A percentile compares a stretch with the other conserved stretches of the same genome.
Conservation (phyloP, 179 eudicot species). For the Pouteria campechiana region DNA sequence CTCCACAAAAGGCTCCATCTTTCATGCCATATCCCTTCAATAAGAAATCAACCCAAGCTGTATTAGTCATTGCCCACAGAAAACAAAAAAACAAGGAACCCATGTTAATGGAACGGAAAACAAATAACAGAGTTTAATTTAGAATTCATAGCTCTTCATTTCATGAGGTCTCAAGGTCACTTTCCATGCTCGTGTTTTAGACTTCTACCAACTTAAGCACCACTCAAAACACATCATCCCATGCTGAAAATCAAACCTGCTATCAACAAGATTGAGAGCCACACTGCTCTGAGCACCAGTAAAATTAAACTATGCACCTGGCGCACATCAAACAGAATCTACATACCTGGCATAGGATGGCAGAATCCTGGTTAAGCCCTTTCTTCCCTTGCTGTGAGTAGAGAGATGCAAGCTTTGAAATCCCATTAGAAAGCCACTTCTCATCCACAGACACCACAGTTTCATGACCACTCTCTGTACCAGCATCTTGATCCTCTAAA, state of each 20-base stretch:
- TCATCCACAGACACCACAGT: constrained; percentile 25
- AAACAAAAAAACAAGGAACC: no score
- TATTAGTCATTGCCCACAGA: no score
- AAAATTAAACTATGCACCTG: neutral
- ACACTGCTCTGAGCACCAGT: no score
- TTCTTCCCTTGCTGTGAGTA: constrained; percentile 53
- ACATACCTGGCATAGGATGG: constrained; percentile 52
- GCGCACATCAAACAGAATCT: neutral
- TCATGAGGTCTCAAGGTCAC: no score
- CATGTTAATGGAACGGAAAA: no score
- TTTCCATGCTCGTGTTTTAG: neutral
- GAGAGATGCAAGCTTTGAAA: constrained; percentile 28
- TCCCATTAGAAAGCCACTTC: constrained; percentile 1
- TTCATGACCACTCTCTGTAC: constrained; percentile 41
- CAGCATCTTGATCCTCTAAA: constrained; percentile 30
- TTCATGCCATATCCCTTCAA: constrained; percentile 55
- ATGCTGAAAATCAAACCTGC: no score
- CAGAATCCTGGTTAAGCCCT: constrained; percentile 77
- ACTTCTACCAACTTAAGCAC: neutral
- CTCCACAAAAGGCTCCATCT: constrained; percentile 52
- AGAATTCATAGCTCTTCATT: no score
- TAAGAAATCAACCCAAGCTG: no score
- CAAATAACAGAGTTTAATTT: no score
- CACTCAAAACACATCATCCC: no score
- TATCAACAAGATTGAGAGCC: no score